Base-by-base conservation (phyloP, 2,329 filamentous ascomycete genomes). In the Colletotrichum agaves region DNA sequence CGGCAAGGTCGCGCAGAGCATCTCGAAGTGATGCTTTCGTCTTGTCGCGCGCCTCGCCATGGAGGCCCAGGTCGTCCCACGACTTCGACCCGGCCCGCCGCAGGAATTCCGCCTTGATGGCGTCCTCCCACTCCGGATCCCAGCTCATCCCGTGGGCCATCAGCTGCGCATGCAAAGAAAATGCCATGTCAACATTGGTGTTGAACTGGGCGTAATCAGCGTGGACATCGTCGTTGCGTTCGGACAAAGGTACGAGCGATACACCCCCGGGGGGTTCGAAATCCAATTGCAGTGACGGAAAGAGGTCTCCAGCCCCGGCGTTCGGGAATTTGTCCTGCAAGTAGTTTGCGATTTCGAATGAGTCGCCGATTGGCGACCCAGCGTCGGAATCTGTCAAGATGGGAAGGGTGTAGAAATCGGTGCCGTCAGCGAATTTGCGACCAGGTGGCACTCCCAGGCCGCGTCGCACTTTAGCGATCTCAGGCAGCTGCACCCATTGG, bases 291-390 rank as follows among this genome's bases (percentile, higher is more conserved):
- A 76, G 74, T 3, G 75, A 53, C 0, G 83, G 83, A 71, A 90
- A 86, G 2, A 90, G 78, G 50, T 81, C 74, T 0, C 82, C 80
- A 1, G 73, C 78, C 1, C 83, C 83, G 0, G 81, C 74, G 33
- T 75, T 64, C 0, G 87, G 85, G 21, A 86, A 88, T 0, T 74
- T 80, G 1, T 81, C 76, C 21, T 90, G 82, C 2, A 91, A 80
- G 71, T 90, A 86, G 31, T 83, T 76, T 6, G 89, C 89, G 67
- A 91, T 91, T 59, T 91, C 89, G 72, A 90, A 89, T 2, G 88
- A 87, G 77, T 91, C 89, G 5, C 89, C 89, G 3, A 90, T 62
- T 0, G 79, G 56, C 6, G 59, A 44, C 8, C 15, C 15, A 0
- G 81, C 84, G 19, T 72, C 63, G 0, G 78, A 74, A 57, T 90